These are phyloP conservation scores for Gracilaria gracilis DNA, from an alignment of 23 red algal species.

Conservation along the genomic window DNA sequence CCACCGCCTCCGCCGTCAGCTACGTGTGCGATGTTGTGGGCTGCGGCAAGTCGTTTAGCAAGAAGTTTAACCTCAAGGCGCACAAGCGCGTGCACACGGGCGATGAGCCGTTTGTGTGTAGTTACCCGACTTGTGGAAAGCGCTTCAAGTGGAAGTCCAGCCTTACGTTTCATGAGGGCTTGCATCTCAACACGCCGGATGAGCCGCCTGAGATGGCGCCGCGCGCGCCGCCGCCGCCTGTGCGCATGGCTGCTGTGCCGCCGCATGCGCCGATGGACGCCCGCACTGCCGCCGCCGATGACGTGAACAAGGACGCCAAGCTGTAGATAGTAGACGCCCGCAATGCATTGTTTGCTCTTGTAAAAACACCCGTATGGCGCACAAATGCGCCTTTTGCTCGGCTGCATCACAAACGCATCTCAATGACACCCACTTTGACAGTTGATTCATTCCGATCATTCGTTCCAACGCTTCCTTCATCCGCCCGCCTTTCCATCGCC, in stretches of 20 bases:
- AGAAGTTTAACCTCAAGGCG: constrained; percentile 90
- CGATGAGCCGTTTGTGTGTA: constrained; percentile 84
- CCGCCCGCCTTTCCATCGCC: not conserved
- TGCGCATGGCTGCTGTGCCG: not conserved
- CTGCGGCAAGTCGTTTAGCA: constrained; percentile 79
- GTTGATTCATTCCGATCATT: no score
- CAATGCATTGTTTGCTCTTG: no score
- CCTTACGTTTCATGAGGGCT: constrained; percentile 80
- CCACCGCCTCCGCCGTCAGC: not conserved
- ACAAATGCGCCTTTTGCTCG: not conserved
- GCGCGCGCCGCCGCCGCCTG: not conserved
- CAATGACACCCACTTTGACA: no score
- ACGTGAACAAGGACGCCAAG: no score
- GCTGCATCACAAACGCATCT: not conserved
- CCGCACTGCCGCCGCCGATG: no score
- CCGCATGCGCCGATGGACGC: not conserved
- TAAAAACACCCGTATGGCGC: no score
- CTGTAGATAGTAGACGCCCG: not conserved
- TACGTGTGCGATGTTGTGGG: constrained; percentile 73
- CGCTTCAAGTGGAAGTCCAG: constrained; percentile 86
- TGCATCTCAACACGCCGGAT: constrained; percentile 72
- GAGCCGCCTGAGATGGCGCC: no score
- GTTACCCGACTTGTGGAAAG: constrained; percentile 73
- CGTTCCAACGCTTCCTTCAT: not conserved
- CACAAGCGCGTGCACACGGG: constrained; percentile 89